Conservation (phyloP, 2,329 filamentous ascomycete genomes). For the Microdochium trichocladiopsis region DNA sequence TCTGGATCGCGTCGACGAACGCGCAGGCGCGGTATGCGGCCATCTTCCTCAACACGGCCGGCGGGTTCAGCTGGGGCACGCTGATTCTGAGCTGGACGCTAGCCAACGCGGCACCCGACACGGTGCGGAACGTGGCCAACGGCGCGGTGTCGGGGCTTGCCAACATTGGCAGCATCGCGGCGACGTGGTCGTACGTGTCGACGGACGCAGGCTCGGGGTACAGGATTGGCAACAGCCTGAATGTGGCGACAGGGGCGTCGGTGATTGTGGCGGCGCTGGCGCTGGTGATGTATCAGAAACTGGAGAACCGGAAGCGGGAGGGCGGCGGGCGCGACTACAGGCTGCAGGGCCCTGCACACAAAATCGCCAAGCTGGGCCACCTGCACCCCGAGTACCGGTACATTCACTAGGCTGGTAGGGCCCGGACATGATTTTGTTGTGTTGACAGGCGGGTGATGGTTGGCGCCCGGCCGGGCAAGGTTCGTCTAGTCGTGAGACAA, state of each 20-base stretch:
- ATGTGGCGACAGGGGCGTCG: slow-evolving; percentile 14
- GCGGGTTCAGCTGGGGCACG: slow-evolving; percentile 14
- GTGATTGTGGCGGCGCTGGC: slow-evolving; percentile 12
- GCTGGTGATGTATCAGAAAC: slow-evolving; percentile 11
- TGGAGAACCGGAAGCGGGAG: slow-evolving; percentile 17
- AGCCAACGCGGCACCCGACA: slow-evolving; percentile 17
- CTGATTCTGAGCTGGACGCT: slow-evolving; percentile 17
- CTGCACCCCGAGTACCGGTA: slow-evolving; percentile 17
- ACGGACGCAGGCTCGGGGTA: slow-evolving; percentile 17
- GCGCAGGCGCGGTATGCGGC: slow-evolving; percentile 15
- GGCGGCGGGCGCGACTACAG: slow-evolving; percentile 14
- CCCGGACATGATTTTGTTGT: too few species aligned
- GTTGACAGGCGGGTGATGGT: too few species aligned
- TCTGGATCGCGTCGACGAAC: slow-evolving; percentile 16
- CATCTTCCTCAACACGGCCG: slow-evolving; percentile 19
- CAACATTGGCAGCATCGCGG: slow-evolving; percentile 19
- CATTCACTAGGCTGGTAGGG: too few species aligned
- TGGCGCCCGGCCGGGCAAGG: too few species aligned
- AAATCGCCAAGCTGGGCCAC: slow-evolving; percentile 13
- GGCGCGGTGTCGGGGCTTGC: slow-evolving; percentile 16
- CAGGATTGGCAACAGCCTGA: slow-evolving; percentile 15
- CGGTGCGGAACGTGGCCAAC: slow-evolving; percentile 16
- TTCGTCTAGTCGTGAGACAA: too few species aligned
- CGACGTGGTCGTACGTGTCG: slow-evolving; percentile 19
- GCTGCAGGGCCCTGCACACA: slow-evolving; percentile 6